Conservation (phyloP, 306 rosid genomes). For the Phaseolus lunatus region DNA sequence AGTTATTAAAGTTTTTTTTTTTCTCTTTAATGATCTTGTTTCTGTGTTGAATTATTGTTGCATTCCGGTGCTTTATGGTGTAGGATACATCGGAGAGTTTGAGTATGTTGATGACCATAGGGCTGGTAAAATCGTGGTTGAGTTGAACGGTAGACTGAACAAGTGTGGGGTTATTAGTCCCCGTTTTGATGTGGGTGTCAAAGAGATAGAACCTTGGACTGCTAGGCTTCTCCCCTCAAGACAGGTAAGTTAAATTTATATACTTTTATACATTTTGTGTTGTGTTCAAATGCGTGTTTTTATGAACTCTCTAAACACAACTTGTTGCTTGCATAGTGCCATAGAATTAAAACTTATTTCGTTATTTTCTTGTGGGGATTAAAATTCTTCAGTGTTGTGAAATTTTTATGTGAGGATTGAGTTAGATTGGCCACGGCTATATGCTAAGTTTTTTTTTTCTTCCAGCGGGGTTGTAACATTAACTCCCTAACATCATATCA, state of each 20-base stretch:
- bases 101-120: slow-evolving; percentile 63
- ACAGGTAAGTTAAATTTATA: slow-evolving; percentile 40
- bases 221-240: slow-evolving; percentile 62
- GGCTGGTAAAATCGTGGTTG: slow-evolving; percentile 61
- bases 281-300: not conserved
- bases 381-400: not conserved
- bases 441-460: not conserved
- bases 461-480: not conserved
- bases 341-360: not conserved
- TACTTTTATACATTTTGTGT: not conserved
- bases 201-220: slow-evolving; percentile 61
- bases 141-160: slow-evolving; percentile 58
- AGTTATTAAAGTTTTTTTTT: no score
- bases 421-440: not conserved
- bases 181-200: slow-evolving; percentile 60
- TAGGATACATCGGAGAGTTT: slow-evolving; percentile 61
- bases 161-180: slow-evolving; percentile 64
- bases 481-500: not conserved
- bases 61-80: not conserved
- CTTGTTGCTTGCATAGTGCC: not conserved
- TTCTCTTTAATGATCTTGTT: not conserved
- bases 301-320: not conserved
- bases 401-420: not conserved
- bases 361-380: not conserved
- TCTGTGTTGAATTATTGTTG: slow-evolving; percentile 3